Evolutionary conservation across 2,329 filamentous ascomycete species (phyloP), one percentile per base, ranked within the genome.

Genomic region (Phialophora chinensis): DNA sequence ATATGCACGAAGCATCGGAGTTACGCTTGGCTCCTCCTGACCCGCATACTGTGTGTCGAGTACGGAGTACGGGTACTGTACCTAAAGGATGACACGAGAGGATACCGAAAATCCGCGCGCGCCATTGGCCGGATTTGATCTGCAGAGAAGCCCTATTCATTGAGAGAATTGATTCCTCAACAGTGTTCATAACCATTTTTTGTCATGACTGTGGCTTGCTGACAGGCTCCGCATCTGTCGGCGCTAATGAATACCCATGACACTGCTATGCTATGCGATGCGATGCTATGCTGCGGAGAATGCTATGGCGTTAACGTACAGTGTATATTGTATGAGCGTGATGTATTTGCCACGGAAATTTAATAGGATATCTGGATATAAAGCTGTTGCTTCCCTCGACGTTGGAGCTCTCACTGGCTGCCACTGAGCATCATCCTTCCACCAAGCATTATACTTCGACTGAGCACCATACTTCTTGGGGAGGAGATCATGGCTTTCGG

Each of bases 401-500:
- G 6, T n/a, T n/a, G 38, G 17, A 44, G 17, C 4, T 44, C 38
- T n/a, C 17, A 44, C 17, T 44, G 17, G 38, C 17, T 5, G 38
- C 17, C 8, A n/a, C 38, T 44, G 33, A 35, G 29, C 6, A 31
- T 7, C 8, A 8, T 31, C 8, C 38, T 31, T 31, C 42, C 17
- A 17, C 25, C 14, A 3, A 63, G 27, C 4, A 5, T 4, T 4
- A 27, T 27, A 27, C 27, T 27, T 27, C 27, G 27, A 27, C 27
- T 4, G 27, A 27, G 7, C 53, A 25, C 23, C 10, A 33, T 50
- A 31, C 25, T 47, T 23, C 3, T 42, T 8, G 6, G 11, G 6
- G 11, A 4, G 0, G 5, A 11, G n/a, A 23, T 31, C 27, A 75
- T 75, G 73, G 55, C 70, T 12, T 78, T 77, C 59, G 67, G 71